Evolutionary conservation across 257 asterid species (phyloP), one percentile per base, ranked within the genome.

Genomic region (Salvia miltiorrhiza): DNA sequence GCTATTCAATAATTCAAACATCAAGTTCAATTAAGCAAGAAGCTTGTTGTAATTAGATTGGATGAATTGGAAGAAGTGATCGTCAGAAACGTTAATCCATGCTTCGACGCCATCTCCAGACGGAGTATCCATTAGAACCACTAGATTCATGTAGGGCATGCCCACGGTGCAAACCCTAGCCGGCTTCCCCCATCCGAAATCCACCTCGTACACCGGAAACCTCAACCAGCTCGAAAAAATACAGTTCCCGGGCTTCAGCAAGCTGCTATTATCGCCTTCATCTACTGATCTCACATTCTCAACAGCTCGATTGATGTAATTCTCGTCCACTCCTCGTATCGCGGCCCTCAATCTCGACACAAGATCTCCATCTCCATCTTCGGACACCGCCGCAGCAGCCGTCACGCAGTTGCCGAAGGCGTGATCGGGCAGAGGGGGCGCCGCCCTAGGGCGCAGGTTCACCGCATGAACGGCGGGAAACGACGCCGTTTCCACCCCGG

Each of bases 151-250:
- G 48, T 43, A 3, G 0, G 17, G 48, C 2, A 12, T 0, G 3
- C 33, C 33, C 0, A 4, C 33, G 33, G 32, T 68, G 65, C 55
- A 8, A 43, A 68, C 21, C 73, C 65, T 23, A 40, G 7, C 33
- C 1, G 60, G 70, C 60, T 43, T 69, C 9, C 73, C 73, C 65
- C 65, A 55, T 0, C 73, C 57, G 7, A 69, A 69, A 16, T 69
- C 73, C 7, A 26, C 73, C 3, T 41, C 30, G 65, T 65, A 65
- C 47, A 65, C 14, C 6, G 59, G 65, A 53, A 40, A 68, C 65
- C 65, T 40, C 3, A 26, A 55, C 65, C 73, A 68, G 10, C 73
- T 68, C 0, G 45, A n/a, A 11, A 68, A 54, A 9, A 0, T 1
- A 0, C 35, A 39, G 10, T 16, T 39, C 5, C 20, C 64, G 0